Conservation (phyloP, 2,329 filamentous ascomycete species). For the Microascus cirrosus region DNA sequence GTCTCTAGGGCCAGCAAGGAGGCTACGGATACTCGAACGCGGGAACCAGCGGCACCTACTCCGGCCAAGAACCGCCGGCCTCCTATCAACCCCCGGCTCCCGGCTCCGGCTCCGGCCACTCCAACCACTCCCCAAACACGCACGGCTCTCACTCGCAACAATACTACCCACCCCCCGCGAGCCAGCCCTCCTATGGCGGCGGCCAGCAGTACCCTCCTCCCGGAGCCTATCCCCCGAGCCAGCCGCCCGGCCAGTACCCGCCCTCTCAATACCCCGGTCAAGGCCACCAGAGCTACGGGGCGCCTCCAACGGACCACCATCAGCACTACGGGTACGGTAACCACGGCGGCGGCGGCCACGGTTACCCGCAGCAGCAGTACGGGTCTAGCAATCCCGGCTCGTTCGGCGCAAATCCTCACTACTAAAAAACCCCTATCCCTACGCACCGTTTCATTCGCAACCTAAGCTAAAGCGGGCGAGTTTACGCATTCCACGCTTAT, state of each 20-base stretch:
- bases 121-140: background rate
- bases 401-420: constrained; percentile 5
- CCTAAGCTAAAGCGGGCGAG: background rate
- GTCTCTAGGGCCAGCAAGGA: constrained; percentile 25
- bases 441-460: background rate
- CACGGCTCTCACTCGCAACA: constrained; percentile 11
- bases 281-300: constrained; percentile 14
- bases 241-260: constrained; percentile 6
- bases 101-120: constrained; percentile 7
- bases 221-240: constrained; percentile 1
- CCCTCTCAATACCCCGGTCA: constrained; percentile 11
- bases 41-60: constrained; percentile 44
- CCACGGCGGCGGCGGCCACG: background rate
- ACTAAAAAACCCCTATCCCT: constrained; percentile 1
- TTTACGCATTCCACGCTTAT: background rate
- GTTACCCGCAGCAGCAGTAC: constrained; percentile 7
- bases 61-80: constrained; percentile 50
- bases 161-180: constrained; percentile 19
- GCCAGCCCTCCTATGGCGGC: constrained; percentile 5
- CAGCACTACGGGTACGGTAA: background rate
- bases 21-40: constrained; percentile 54
- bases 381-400: constrained; percentile 3
- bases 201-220: background rate
- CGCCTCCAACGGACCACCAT: constrained; percentile 6
- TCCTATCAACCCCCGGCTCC: constrained; percentile 37